These are phyloP conservation scores for Aspergillus floridensis DNA, from an alignment of 2,329 filamentous ascomycete genomes.

Conservation along the genomic window DNA sequence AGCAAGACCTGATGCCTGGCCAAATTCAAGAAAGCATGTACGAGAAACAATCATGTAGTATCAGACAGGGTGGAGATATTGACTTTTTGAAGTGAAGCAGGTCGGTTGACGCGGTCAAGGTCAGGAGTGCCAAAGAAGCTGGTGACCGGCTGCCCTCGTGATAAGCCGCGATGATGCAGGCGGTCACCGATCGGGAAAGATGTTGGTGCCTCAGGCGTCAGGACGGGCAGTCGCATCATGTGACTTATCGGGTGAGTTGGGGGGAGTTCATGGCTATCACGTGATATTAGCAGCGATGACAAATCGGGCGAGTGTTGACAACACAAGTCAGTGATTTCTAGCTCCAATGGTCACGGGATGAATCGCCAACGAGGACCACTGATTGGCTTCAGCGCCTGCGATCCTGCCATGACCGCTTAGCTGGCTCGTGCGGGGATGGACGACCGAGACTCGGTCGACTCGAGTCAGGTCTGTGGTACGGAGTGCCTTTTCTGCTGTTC, in stretches of 20 bases:
- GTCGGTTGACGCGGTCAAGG: slow-evolving; percentile 6
- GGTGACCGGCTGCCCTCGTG: slow-evolving; percentile 13
- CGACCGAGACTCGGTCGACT: neutral
- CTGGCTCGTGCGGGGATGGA: slow-evolving; percentile 18
- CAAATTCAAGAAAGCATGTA: neutral
- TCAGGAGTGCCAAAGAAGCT: slow-evolving; percentile 2
- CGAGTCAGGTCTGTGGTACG: no score
- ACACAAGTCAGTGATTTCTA: slow-evolving; percentile 7
- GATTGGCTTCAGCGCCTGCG: slow-evolving; percentile 10
- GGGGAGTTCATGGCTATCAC: neutral
- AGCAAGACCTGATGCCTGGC: neutral
- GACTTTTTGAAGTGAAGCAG: neutral
- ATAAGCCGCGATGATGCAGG: slow-evolving; percentile 19
- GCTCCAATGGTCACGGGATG: slow-evolving; percentile 5
- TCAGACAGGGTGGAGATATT: neutral
- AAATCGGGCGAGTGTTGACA: slow-evolving; percentile 17
- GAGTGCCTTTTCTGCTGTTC: neutral
- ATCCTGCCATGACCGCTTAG: slow-evolving; percentile 5
- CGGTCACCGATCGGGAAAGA: slow-evolving; percentile 7
- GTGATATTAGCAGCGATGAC: neutral
- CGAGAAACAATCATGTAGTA: neutral
- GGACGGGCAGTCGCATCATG: neutral
- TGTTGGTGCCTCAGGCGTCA: slow-evolving; percentile 14
- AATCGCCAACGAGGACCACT: slow-evolving; percentile 10
- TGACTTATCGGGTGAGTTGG: slow-evolving; percentile 1